phyloP scores from a whole-genome alignment of 176 grass and related monocot species.

The Zizania latifolia region DNA sequence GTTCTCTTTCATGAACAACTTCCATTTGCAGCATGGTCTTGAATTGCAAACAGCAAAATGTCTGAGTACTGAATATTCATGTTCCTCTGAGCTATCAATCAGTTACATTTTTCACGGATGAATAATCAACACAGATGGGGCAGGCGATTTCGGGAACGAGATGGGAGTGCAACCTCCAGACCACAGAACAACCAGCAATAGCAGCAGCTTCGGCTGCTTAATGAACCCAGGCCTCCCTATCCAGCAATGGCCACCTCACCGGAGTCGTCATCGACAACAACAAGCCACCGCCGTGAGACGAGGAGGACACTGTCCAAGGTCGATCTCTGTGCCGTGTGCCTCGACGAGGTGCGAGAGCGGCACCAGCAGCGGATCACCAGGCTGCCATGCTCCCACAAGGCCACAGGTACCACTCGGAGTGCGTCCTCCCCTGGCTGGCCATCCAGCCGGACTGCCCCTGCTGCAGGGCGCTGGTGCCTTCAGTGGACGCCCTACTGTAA shows the following conservation, averaged over 20 bases:
- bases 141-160: conserved; percentile 12
- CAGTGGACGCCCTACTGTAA: background rate
- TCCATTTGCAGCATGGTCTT: background rate
- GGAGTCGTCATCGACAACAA: background rate
- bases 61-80: background rate
- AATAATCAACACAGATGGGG: conserved; percentile 59
- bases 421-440: conserved; percentile 79
- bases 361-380: conserved; percentile 34
- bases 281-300: background rate
- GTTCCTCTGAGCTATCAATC: background rate
- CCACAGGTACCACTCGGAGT: conserved; percentile 80
- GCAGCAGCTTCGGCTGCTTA: background rate
- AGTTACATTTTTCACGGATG: no score
- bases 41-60: background rate
- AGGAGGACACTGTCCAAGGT: conserved; percentile 26
- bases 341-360: conserved; percentile 42
- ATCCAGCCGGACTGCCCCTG: conserved; percentile 66
- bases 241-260: no score
- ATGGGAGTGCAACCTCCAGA: conserved; percentile 14
- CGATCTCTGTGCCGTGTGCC: conserved; percentile 66
- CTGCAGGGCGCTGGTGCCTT: conserved; percentile 51
- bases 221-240: background rate
- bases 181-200: conserved; percentile 5
- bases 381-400: conserved; percentile 83
- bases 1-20: background rate